Conservation (phyloP, 345 rosid genomes). For the Eucalyptus erythrocorys region DNA sequence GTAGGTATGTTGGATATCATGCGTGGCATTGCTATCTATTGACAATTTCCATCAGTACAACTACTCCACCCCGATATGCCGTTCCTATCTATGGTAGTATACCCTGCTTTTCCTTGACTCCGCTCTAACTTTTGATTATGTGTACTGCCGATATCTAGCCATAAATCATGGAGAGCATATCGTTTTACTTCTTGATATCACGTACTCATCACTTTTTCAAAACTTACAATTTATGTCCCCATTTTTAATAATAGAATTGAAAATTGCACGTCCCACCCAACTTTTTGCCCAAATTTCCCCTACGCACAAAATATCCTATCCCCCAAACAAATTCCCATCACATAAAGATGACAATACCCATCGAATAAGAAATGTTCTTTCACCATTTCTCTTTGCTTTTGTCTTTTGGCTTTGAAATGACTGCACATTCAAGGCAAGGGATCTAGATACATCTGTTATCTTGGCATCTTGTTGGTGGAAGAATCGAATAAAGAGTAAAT, state of each 20-base stretch:
- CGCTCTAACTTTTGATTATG: background rate
- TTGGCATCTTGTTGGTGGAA: background rate
- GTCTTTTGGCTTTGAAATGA: background rate
- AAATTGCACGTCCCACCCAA: background rate
- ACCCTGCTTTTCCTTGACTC: background rate
- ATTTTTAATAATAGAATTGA: background rate
- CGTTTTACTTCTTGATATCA: background rate
- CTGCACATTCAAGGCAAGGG: background rate
- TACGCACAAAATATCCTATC: background rate
- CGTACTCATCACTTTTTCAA: background rate
- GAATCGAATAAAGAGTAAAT: background rate
- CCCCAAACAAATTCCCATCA: background rate
- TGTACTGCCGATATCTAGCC: background rate
- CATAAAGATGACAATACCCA: background rate
- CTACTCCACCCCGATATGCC: background rate
- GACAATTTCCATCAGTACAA: background rate
- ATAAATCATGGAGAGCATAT: background rate
- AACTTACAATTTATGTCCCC: background rate
- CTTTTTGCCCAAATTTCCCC: background rate
- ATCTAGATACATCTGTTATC: background rate
- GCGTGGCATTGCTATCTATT: background rate
- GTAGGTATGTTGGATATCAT: background rate
- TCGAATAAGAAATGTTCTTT: background rate
- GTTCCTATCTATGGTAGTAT: background rate
- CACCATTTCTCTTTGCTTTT: background rate